These are phyloP conservation scores for Macrotyloma uniflorum DNA, from an alignment of 306 rosid genomes.

Conservation along the genomic window DNA sequence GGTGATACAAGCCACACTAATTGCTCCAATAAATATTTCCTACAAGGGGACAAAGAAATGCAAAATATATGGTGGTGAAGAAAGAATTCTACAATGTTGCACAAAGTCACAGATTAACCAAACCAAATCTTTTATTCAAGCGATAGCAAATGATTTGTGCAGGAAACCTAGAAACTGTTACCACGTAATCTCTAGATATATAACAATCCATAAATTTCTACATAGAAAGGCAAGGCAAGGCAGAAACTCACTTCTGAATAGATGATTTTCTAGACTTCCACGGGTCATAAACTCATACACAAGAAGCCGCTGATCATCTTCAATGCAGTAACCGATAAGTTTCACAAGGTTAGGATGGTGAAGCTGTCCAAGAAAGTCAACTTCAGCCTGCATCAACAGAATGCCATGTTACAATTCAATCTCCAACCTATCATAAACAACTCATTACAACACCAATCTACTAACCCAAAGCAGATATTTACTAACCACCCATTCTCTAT, in stretches of 20 bases:
- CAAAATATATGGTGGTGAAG: background rate
- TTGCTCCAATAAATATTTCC: background rate
- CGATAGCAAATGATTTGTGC: constrained; percentile 1
- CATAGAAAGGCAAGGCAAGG: constrained; percentile 23
- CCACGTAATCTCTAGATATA: constrained; percentile 1
- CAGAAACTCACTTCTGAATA: constrained; percentile 82
- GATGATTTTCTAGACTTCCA: constrained; percentile 98
- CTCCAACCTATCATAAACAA: constrained; percentile 39
- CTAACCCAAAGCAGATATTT: constrained; percentile 79
- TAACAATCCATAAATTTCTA: constrained; percentile 21
- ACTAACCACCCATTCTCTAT: constrained; percentile 99
- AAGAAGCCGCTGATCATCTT: constrained; percentile 89
- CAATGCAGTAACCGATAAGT: constrained; percentile 91
- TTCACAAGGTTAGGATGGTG: constrained; percentile 95
- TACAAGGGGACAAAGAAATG: background rate
- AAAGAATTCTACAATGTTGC: constrained; percentile 14
- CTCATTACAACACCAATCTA: constrained; percentile 52
- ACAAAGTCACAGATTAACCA: constrained; percentile 21
- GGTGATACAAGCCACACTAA: constrained; percentile 12
- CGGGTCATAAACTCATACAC: constrained; percentile 97
- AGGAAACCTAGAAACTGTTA: constrained; percentile 1
- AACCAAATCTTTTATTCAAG: constrained; percentile 18
- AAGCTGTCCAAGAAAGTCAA: constrained; percentile 94
- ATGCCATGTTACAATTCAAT: constrained; percentile 40
- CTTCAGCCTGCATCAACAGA: constrained; percentile 86